phyloP scores from a whole-genome alignment of 257 asterid species.

The Solanum chilense region DNA sequence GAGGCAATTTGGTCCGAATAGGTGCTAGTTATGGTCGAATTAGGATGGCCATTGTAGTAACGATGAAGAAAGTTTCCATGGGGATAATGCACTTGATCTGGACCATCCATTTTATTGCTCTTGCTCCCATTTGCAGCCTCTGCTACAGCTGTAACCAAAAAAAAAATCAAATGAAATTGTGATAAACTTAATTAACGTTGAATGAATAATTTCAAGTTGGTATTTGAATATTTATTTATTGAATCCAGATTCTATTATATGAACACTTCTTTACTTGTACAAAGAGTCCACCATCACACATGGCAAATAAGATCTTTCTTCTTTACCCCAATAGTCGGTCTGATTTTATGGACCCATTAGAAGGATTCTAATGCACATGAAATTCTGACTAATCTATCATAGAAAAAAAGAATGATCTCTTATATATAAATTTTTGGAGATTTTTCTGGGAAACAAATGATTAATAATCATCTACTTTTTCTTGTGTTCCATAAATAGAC shows the following conservation, averaged over 20 bases:
- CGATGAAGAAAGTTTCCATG: background rate
- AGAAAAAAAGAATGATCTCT: background rate
- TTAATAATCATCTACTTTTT: background rate
- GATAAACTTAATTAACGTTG: background rate
- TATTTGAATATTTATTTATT: background rate
- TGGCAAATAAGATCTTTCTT: background rate
- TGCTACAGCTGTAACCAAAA: slow-evolving; percentile 1
- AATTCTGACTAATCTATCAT: background rate
- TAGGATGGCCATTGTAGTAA: background rate
- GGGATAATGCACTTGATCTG: background rate
- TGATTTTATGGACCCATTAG: background rate
- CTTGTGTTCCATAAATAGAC: background rate
- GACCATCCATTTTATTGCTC: slow-evolving; percentile 1
- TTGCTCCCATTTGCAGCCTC: slow-evolving; percentile 4
- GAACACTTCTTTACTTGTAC: background rate
- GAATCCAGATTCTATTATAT: background rate
- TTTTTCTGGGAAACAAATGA: background rate
- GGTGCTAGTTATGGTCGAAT: background rate
- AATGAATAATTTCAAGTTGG: background rate
- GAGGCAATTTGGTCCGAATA: background rate
- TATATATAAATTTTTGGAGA: background rate
- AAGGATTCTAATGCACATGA: background rate
- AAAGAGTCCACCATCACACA: background rate
- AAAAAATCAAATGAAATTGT: background rate
- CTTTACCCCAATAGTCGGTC: background rate